These are phyloP conservation scores for Podila horticola DNA, from an alignment of 192 early-diverging fungal genomes.

Conservation along the genomic window DNA sequence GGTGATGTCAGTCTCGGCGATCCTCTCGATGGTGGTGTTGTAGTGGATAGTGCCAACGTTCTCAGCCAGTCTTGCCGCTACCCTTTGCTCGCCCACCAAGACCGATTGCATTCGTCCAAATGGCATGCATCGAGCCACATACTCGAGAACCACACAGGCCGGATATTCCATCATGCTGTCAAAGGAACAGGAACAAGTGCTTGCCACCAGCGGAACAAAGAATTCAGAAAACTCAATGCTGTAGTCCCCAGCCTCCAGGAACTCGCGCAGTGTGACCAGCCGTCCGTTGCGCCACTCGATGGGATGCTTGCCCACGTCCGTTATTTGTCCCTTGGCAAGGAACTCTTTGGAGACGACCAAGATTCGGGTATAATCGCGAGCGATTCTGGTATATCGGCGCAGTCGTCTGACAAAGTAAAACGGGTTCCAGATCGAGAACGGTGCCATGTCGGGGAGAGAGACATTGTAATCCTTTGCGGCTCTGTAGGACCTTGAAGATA, in stretches of 20 bases:
- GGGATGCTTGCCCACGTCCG: constrained; percentile 44
- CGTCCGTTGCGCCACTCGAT: constrained; percentile 47
- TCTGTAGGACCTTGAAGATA: constrained; percentile 44
- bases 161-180: constrained; percentile 53
- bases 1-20: constrained; percentile 14
- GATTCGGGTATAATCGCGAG: constrained; percentile 45
- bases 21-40: constrained; percentile 39
- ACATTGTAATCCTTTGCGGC: constrained; percentile 36
- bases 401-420: constrained; percentile 46
- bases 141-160: constrained; percentile 45
- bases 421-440: constrained; percentile 40
- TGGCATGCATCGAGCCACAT: constrained; percentile 49
- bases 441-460: constrained; percentile 38
- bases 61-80: constrained; percentile 35
- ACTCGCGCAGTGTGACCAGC: constrained; percentile 32
- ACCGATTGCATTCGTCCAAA: constrained; percentile 52
- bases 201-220: constrained; percentile 49
- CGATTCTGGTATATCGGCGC: constrained; percentile 40
- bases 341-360: constrained; percentile 44
- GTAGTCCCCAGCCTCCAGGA: constrained; percentile 42
- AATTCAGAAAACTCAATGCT: constrained; percentile 43
- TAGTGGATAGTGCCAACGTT: constrained; percentile 46
- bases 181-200: constrained; percentile 55
- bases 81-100: constrained; percentile 29
- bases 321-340: constrained; percentile 38